Percentiles rank a stretch among this genome's conserved stretches.
Evolutionary conservation across 163 green algal genomes (phyloP).

Genomic region (Smithsoniella earleae): DNA sequence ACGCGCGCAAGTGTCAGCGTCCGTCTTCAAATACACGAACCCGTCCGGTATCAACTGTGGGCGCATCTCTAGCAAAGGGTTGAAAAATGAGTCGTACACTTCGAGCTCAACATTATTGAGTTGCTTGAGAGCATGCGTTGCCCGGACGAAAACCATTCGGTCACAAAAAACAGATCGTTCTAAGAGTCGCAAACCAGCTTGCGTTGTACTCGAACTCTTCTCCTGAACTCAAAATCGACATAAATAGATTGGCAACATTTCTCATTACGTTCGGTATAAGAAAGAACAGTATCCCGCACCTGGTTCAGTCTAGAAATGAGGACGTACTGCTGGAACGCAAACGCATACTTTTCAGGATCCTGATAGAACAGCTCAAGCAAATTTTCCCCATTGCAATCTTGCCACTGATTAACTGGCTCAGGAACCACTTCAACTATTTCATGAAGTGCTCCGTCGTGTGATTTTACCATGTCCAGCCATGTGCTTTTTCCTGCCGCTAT

Average conservation of each 20-base stretch:
- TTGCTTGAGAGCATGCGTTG: slow-evolving; percentile 67
- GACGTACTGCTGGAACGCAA: slow-evolving; percentile 98
- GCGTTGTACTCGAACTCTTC: slow-evolving; percentile 32
- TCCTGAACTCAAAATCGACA: too few species aligned
- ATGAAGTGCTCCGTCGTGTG: background rate
- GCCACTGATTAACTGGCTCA: slow-evolving; percentile 91
- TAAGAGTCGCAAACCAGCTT: slow-evolving; percentile 60
- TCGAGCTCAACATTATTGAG: slow-evolving; percentile 79
- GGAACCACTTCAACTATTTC: slow-evolving; percentile 64
- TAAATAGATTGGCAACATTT: too few species aligned
- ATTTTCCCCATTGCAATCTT: slow-evolving; percentile 57
- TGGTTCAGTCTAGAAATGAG: slow-evolving; percentile 85
- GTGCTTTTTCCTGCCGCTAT: slow-evolving; percentile 92
- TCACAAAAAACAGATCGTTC: slow-evolving; percentile 93
- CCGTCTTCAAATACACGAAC: slow-evolving; percentile 88
- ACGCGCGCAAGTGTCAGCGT: slow-evolving; percentile 67
- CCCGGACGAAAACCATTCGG: slow-evolving; percentile 92
- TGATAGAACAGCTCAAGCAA: slow-evolving; percentile 86
- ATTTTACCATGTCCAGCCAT: slow-evolving; percentile 69
- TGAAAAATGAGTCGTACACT: slow-evolving; percentile 82
- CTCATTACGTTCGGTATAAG: too few species aligned
- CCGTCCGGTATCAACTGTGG: slow-evolving; percentile 80
- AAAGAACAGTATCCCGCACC: slow-evolving; percentile 34
- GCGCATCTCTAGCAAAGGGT: slow-evolving; percentile 33
- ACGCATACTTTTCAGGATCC: slow-evolving; percentile 76